Evolutionary conservation across 179 eudicot species (phyloP).

Genomic region (Corrigiola litoralis): DNA sequence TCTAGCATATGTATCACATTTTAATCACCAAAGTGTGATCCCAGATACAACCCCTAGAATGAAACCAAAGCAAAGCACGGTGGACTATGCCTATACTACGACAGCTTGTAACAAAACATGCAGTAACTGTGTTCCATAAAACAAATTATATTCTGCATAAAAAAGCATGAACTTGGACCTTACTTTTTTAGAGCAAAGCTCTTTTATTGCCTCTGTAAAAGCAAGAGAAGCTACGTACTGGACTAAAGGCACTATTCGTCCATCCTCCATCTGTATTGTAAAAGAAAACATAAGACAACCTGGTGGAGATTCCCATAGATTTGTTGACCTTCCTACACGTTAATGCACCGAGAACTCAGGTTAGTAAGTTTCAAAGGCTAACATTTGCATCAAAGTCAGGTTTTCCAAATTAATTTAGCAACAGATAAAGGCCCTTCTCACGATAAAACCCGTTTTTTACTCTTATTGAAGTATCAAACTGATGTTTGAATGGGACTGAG

Average conservation of each 20-base stretch:
- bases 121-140: too few species aligned
- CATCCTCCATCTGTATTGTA: slow-evolving; percentile 86
- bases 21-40: too few species aligned
- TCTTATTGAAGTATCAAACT: too few species aligned
- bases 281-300: slow-evolving; percentile 87
- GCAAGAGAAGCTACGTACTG: slow-evolving; percentile 87
- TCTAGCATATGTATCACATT: too few species aligned
- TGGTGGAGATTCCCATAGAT: slow-evolving; percentile 82
- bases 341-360: neutral
- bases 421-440: too few species aligned
- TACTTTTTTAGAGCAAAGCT: slow-evolving; percentile 55
- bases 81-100: too few species aligned
- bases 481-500: too few species aligned
- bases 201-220: slow-evolving; percentile 81
- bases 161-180: slow-evolving; percentile 7
- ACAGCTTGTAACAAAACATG: neutral
- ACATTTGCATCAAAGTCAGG: neutral
- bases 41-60: too few species aligned
- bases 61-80: too few species aligned
- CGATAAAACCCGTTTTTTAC: too few species aligned
- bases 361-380: neutral
- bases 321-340: slow-evolving; percentile 68
- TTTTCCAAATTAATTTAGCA: too few species aligned
- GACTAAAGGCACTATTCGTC: slow-evolving; percentile 67
- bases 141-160: neutral